Percentiles rank a stretch among this genome's conserved stretches.
Conservation (phyloP, 2,329 filamentous ascomycete species). For the Trichoderma polysporum region DNA sequence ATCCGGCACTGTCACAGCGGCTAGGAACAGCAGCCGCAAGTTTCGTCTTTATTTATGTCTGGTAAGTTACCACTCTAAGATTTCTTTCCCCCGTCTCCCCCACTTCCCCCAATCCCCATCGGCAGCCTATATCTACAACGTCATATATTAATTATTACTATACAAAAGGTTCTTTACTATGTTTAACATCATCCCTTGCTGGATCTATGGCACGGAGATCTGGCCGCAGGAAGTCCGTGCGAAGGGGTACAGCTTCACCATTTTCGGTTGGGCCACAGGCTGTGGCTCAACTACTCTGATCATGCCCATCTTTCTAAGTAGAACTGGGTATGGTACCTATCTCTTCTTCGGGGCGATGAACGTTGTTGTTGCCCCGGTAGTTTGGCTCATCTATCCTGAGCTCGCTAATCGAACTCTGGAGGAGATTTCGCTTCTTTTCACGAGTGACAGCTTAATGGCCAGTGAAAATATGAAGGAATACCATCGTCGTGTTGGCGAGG, state of each 20-base stretch:
- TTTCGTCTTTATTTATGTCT: conserved; percentile 29
- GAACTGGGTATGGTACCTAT: conserved; percentile 48
- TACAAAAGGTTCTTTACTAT: conserved; percentile 32
- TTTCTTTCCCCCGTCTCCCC: neutral
- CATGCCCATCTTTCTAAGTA: conserved; percentile 52
- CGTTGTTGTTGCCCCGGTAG: conserved; percentile 49
- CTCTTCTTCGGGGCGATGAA: conserved; percentile 54
- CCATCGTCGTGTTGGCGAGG: conserved; percentile 25
- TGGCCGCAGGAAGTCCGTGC: conserved; percentile 56
- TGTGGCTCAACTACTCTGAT: conserved; percentile 54
- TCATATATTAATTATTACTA: conserved; percentile 2
- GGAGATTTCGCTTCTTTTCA: conserved; percentile 48
- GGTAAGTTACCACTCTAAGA: conserved; percentile 20
- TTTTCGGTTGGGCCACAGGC: conserved; percentile 59
- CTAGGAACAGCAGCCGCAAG: conserved; percentile 28
- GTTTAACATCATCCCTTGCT: conserved; percentile 37
- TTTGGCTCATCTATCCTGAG: conserved; percentile 42
- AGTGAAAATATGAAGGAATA: conserved; percentile 44
- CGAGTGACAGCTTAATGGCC: conserved; percentile 45
- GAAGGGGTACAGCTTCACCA: conserved; percentile 59
- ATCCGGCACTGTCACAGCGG: conserved; percentile 21
- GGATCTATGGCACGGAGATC: conserved; percentile 50
- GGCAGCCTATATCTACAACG: neutral
- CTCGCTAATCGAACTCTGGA: conserved; percentile 22
- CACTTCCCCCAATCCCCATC: neutral